Conservation (phyloP, 2,329 filamentous ascomycete species). For the Penicillium sp. region DNA sequence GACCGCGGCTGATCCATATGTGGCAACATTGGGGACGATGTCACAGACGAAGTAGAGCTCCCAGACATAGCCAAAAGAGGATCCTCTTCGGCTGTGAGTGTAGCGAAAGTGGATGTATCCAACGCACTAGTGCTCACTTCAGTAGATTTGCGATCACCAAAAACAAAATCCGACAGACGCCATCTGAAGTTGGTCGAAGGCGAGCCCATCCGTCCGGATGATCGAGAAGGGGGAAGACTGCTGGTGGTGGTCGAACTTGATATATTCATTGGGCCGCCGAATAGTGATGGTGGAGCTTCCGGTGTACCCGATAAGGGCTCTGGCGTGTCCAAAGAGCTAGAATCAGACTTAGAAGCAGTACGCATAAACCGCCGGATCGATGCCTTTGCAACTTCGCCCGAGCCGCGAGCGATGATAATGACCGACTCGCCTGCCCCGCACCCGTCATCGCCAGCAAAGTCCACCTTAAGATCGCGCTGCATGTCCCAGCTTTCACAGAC, state of each 20-base stretch:
- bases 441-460: slow-evolving; percentile 82
- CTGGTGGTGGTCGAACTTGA: slow-evolving; percentile 18
- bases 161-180: slow-evolving; percentile 59
- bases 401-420: slow-evolving; percentile 69
- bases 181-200: slow-evolving; percentile 58
- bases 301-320: slow-evolving; percentile 14
- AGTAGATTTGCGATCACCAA: slow-evolving; percentile 58
- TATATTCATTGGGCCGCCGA: slow-evolving; percentile 44
- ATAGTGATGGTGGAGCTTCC: slow-evolving; percentile 44
- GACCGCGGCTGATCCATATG: slow-evolving; percentile 43
- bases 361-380: slow-evolving; percentile 59
- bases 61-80: slow-evolving; percentile 62
- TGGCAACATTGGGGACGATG: slow-evolving; percentile 51
- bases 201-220: slow-evolving; percentile 28
- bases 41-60: slow-evolving; percentile 53
- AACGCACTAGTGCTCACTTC: slow-evolving; percentile 68
- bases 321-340: slow-evolving; percentile 16
- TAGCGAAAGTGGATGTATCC: slow-evolving; percentile 71
- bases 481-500: slow-evolving; percentile 88
- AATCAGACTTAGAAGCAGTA: slow-evolving; percentile 42
- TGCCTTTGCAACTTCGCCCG: slow-evolving; percentile 57
- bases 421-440: slow-evolving; percentile 72
- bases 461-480: slow-evolving; percentile 77
- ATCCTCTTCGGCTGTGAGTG: slow-evolving; percentile 73
- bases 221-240: slow-evolving; percentile 33